Percentiles rank a stretch among this genome's conserved stretches.
phyloP scores from a whole-genome alignment of 352 stramenopile species.

The Phytopythium delawarense region DNA sequence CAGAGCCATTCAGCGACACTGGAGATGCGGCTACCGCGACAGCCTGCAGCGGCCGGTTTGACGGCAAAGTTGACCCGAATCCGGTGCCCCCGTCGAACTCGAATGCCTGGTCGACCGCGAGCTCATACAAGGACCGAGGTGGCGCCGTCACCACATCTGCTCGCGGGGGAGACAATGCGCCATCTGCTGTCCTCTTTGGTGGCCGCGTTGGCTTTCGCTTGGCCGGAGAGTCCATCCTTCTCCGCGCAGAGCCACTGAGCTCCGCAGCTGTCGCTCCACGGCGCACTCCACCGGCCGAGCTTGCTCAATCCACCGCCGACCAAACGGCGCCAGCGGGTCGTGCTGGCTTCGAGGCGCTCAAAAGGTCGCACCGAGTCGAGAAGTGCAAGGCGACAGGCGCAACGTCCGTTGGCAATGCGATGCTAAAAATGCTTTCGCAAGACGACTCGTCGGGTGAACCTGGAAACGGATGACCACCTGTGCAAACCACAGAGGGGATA shows the following conservation, averaged over 20 bases:
- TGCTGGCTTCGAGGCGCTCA: not conserved
- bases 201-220: slow-evolving; percentile 6
- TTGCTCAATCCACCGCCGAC: not conserved
- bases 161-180: not conserved
- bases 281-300: not conserved
- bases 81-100: slow-evolving; percentile 68
- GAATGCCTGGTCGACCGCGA: slow-evolving; percentile 56
- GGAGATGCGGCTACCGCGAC: slow-evolving; percentile 12
- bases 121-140: slow-evolving; percentile 33
- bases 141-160: not conserved
- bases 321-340: not conserved
- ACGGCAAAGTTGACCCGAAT: slow-evolving; percentile 52
- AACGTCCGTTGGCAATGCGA: slow-evolving; percentile 1
- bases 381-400: not conserved
- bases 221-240: not conserved
- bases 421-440: not conserved
- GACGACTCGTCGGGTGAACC: not conserved
- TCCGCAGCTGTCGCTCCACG: not conserved
- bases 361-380: not conserved
- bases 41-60: slow-evolving; percentile 51
- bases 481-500: not conserved
- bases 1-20: not conserved
- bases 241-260: too few relatives aligned
- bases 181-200: not conserved
- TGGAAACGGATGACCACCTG: not conserved